Percentiles rank a stretch among this genome's conserved stretches.
phyloP scores from a whole-genome alignment of 306 rosid genomes.

The Pyrus pyrifolia region DNA sequence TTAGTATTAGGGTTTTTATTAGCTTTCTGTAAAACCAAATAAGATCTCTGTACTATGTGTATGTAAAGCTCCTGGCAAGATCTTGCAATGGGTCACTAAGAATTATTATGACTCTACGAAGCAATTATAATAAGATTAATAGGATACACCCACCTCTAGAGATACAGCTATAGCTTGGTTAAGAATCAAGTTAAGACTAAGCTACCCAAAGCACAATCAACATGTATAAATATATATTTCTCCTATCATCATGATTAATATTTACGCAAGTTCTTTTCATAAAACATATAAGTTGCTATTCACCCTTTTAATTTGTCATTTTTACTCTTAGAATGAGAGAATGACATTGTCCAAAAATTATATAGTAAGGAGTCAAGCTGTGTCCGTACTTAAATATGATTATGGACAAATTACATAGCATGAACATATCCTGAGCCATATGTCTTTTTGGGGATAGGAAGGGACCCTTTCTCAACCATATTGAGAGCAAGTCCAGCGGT shows the following conservation, averaged over 20 bases:
- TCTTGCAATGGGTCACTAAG: slow-evolving; percentile 21
- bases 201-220: no score
- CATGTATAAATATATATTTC: no score
- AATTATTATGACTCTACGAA: slow-evolving; percentile 10
- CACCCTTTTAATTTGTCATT: no score
- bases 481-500: background rate
- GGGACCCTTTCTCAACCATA: background rate
- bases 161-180: background rate
- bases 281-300: background rate
- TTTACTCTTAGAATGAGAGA: background rate
- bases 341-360: no score
- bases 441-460: background rate
- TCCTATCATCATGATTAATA: no score
- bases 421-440: background rate
- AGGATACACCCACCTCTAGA: background rate
- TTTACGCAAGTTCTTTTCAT: background rate
- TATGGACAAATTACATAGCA: background rate
- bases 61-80: slow-evolving; percentile 29
- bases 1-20: slow-evolving; percentile 17
- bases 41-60: slow-evolving; percentile 6
- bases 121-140: slow-evolving; percentile 12
- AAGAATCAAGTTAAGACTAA: background rate
- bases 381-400: background rate
- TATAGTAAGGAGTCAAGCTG: no score
- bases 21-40: slow-evolving; percentile 18